phyloP scores from a whole-genome alignment of 345 rosid species.

The Salix brachista region DNA sequence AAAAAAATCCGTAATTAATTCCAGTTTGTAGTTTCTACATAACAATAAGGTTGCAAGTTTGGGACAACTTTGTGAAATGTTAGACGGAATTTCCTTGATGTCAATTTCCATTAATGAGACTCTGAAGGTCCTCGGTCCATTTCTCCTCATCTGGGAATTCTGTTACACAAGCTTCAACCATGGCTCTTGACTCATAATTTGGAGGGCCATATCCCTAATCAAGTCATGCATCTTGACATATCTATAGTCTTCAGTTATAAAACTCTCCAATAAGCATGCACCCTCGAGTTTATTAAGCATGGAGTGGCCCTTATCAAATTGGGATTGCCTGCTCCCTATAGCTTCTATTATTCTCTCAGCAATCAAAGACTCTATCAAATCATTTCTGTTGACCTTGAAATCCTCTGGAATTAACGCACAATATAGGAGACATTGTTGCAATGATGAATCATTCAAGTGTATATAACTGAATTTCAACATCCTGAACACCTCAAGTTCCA shows the following conservation, averaged over 20 bases:
- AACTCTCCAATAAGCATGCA: neutral
- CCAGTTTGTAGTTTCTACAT: neutral
- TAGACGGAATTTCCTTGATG: neutral
- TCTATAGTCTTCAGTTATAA: neutral
- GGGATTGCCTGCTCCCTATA: neutral
- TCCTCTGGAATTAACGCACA: constrained; percentile 21
- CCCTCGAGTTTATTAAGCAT: constrained; percentile 13
- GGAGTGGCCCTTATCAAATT: constrained; percentile 6
- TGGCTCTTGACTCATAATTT: neutral
- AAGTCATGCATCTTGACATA: neutral
- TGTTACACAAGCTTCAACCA: neutral
- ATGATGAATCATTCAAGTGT: neutral
- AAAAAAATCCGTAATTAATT: constrained; percentile 10
- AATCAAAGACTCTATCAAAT: constrained; percentile 16
- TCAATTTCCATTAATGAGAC: neutral
- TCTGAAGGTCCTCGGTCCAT: neutral
- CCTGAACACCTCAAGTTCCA: neutral
- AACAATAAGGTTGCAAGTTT: constrained; percentile 21
- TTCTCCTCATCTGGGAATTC: neutral
- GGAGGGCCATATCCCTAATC: constrained; percentile 4
- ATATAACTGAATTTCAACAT: constrained; percentile 4
- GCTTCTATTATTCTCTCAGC: constrained; percentile 17
- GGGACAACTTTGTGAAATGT: neutral
- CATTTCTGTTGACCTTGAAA: neutral
- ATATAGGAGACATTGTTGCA: constrained; percentile 18